These are phyloP conservation scores for Camelina laxa DNA, from an alignment of 345 rosid genomes.

Conservation along the genomic window DNA sequence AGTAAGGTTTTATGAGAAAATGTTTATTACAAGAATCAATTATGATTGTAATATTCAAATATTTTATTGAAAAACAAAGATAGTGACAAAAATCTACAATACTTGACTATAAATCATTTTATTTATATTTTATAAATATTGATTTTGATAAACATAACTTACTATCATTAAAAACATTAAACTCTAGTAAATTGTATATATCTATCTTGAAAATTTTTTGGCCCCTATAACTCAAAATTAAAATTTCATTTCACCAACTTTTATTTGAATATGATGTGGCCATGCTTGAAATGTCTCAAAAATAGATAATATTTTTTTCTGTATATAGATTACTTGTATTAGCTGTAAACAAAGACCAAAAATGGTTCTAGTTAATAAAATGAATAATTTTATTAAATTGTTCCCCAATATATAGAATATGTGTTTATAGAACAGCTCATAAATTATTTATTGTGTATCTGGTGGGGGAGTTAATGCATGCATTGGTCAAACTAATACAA, in stretches of 20 bases:
- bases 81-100: background rate
- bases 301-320: background rate
- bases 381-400: background rate
- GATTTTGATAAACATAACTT: background rate
- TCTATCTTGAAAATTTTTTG: background rate
- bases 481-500: background rate
- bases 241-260: no score
- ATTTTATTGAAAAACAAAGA: background rate
- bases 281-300: background rate
- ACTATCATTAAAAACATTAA: background rate
- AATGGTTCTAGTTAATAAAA: background rate
- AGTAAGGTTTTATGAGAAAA: no score
- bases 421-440: background rate
- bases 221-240: background rate
- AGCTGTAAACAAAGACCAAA: background rate
- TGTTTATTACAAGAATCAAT: background rate
- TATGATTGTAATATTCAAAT: background rate
- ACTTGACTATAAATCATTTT: background rate
- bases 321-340: background rate
- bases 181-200: background rate
- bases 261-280: no score
- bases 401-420: background rate
- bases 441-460: background rate
- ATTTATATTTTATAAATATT: background rate
- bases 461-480: no score